These are phyloP conservation scores for Ustilago vetiveriae DNA, from an alignment of 1,284 basidiomycete species.

Conservation along the genomic window DNA sequence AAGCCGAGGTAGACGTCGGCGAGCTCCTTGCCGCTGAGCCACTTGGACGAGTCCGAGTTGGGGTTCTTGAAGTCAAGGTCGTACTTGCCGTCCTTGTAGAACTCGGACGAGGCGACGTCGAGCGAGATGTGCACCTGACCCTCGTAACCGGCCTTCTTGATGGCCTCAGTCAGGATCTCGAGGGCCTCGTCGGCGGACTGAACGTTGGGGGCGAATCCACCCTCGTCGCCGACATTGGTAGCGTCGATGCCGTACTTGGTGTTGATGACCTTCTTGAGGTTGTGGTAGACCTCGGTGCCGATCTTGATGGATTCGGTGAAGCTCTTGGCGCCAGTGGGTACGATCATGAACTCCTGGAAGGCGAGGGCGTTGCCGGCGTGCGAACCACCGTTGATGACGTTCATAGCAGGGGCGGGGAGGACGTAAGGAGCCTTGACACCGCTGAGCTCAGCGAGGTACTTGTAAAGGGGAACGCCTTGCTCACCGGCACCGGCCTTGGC, in stretches of 20 bases:
- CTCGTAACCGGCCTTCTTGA: slow-evolving; percentile 96
- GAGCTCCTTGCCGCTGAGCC: slow-evolving; percentile 91
- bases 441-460: slow-evolving; percentile 93
- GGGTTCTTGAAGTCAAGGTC: slow-evolving; percentile 99
- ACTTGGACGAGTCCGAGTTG: slow-evolving; percentile 94
- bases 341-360: slow-evolving; percentile 91
- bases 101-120: slow-evolving; percentile 98
- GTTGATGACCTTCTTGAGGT: slow-evolving; percentile 98
- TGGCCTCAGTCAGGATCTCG: slow-evolving; percentile 93
- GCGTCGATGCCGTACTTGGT: slow-evolving; percentile 99
- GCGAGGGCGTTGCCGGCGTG: slow-evolving; percentile 98
- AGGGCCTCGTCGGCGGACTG: slow-evolving; percentile 96
- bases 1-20: slow-evolving; percentile 85
- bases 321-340: slow-evolving; percentile 96
- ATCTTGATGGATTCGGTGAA: slow-evolving; percentile 99
- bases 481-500: slow-evolving; percentile 84
- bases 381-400: slow-evolving; percentile 99
- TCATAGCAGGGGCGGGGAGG: slow-evolving; percentile 79
- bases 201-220: slow-evolving; percentile 99
- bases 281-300: slow-evolving; percentile 98
- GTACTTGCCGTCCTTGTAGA: slow-evolving; percentile 99
- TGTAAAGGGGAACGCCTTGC: slow-evolving; percentile 87
- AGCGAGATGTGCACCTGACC: slow-evolving; percentile 99
- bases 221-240: slow-evolving; percentile 99
- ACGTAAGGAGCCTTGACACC: slow-evolving; percentile 89